Evolutionary conservation across 2,329 filamentous ascomycete species (phyloP).

Genomic region (Cordyceps farinosa): DNA sequence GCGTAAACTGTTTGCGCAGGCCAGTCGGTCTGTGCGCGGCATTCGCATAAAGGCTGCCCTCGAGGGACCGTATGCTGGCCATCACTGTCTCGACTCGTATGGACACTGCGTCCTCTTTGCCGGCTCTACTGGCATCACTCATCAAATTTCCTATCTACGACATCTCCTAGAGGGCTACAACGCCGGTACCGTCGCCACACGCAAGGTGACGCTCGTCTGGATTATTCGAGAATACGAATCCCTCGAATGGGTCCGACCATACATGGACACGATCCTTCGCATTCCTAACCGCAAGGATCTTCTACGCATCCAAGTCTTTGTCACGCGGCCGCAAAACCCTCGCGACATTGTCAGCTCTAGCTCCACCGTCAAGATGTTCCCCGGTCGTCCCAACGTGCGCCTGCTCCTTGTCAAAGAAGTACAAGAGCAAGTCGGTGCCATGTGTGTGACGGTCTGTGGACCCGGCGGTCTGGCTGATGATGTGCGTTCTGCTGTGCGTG

Average conservation of each 20-base stretch:
- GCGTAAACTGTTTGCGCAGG: slow-evolving; percentile 71
- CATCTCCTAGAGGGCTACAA: slow-evolving; percentile 69
- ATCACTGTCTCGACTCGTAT: slow-evolving; percentile 85
- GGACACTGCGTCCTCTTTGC: slow-evolving; percentile 89
- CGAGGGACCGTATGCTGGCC: slow-evolving; percentile 85
- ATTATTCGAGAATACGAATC: slow-evolving; percentile 86
- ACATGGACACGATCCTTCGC: slow-evolving; percentile 70
- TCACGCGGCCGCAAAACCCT: slow-evolving; percentile 82
- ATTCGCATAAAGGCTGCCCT: slow-evolving; percentile 69
- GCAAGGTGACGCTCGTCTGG: slow-evolving; percentile 83
- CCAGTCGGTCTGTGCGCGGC: slow-evolving; percentile 49
- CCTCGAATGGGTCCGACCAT: slow-evolving; percentile 89
- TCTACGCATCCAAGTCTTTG: slow-evolving; percentile 81
- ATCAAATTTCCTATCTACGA: slow-evolving; percentile 84
- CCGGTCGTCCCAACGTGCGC: slow-evolving; percentile 79
- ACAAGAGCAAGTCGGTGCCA: slow-evolving; percentile 76
- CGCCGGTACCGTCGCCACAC: slow-evolving; percentile 70
- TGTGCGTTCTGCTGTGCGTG: slow-evolving; percentile 64
- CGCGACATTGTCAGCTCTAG: slow-evolving; percentile 75
- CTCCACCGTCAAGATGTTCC: slow-evolving; percentile 84
- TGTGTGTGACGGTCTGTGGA: slow-evolving; percentile 80
- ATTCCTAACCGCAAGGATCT: slow-evolving; percentile 80
- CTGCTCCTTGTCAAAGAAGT: slow-evolving; percentile 80
- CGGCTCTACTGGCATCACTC: slow-evolving; percentile 90
- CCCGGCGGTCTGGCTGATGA: slow-evolving; percentile 73